These are phyloP conservation scores for Pseudoturritis turrita DNA, from an alignment of 345 rosid species.

Conservation along the genomic window DNA sequence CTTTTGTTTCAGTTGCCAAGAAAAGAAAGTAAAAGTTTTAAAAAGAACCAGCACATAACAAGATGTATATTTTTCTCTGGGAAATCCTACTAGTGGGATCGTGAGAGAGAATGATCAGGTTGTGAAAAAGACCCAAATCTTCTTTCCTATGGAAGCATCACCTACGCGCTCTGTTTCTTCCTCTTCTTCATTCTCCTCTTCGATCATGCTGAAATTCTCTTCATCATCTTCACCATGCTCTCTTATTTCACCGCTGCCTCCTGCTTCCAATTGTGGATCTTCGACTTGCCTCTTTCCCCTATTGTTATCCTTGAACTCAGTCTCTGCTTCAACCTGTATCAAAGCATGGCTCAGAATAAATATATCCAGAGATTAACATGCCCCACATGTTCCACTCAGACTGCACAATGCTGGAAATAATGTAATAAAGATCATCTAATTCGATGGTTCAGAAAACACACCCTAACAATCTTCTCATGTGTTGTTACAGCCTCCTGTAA, in stretches of 20 bases:
- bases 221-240: conserved; percentile 38
- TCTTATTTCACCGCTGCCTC: conserved; percentile 32
- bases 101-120: conserved; percentile 34
- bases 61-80: not conserved
- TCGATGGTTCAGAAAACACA: conserved; percentile 27
- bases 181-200: conserved; percentile 40
- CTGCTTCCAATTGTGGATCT: conserved; percentile 36
- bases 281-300: conserved; percentile 31
- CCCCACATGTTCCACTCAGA: conserved; percentile 1
- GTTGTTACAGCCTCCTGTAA: conserved; percentile 35
- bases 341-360: not conserved
- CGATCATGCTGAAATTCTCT: conserved; percentile 39
- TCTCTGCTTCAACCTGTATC: conserved; percentile 38
- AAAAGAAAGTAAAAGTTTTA: not conserved
- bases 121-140: conserved; percentile 82
- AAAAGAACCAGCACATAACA: not conserved
- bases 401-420: not conserved
- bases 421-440: not conserved
- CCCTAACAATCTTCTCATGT: conserved; percentile 38
- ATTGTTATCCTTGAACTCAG: conserved; percentile 26
- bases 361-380: not conserved
- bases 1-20: conserved; percentile 12
- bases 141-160: conserved; percentile 66
- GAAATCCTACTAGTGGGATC: conserved; percentile 18
- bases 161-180: conserved; percentile 52